Percentiles rank a stretch among this genome's conserved stretches.
Evolutionary conservation across 306 rosid species (phyloP).

Genomic region (Inga laurina): DNA sequence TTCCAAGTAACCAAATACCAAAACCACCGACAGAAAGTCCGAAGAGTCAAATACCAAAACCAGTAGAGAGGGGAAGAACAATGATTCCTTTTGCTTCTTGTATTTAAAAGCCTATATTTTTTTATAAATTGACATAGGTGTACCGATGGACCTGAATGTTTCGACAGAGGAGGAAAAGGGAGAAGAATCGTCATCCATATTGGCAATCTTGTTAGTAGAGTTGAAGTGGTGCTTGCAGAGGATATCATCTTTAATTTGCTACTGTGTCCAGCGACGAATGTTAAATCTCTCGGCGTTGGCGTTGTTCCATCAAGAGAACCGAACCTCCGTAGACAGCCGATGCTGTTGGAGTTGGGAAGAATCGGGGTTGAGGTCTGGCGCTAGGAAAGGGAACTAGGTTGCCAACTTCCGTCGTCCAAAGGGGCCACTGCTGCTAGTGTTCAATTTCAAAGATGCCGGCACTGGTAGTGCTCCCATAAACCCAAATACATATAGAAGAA

Average conservation of each 20-base stretch:
- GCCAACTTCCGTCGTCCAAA: constrained; percentile 27
- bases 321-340: constrained; percentile 42
- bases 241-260: constrained; percentile 71
- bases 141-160: constrained; percentile 49
- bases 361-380: constrained; percentile 43
- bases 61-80: too few relatives aligned
- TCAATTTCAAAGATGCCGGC: too few relatives aligned
- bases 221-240: constrained; percentile 58
- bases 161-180: background rate
- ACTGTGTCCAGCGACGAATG: constrained; percentile 53
- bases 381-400: constrained; percentile 46
- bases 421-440: too few relatives aligned
- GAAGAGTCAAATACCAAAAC: too few relatives aligned
- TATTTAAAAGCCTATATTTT: too few relatives aligned
- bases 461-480: too few relatives aligned
- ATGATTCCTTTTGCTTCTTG: too few relatives aligned
- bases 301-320: constrained; percentile 72
- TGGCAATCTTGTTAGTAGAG: background rate
- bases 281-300: constrained; percentile 72
- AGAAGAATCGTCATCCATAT: background rate
- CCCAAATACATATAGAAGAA: too few relatives aligned
- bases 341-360: constrained; percentile 5
- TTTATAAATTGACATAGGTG: constrained; percentile 32
- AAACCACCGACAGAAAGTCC: too few relatives aligned
- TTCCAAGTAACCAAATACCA: too few relatives aligned